phyloP scores from a whole-genome alignment of 2,329 filamentous ascomycete genomes.

The Dothidotthia symphoricarpi region DNA sequence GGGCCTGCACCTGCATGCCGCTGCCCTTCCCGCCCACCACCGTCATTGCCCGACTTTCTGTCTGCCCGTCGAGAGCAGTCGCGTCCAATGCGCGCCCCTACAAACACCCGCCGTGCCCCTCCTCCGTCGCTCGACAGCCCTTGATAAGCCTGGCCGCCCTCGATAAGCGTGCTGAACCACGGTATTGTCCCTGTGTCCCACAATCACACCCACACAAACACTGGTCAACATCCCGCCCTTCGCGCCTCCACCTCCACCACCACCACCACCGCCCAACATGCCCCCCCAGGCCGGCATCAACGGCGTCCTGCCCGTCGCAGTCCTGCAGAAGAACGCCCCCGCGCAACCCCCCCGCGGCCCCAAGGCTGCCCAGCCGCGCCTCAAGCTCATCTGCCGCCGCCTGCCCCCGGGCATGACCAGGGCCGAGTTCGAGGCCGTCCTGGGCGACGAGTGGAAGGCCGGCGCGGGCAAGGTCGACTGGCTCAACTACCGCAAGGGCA shows the following conservation, averaged over 20 bases:
- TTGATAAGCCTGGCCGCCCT: not conserved
- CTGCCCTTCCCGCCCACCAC: conserved; percentile 1
- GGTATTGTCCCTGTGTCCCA: too few relatives aligned
- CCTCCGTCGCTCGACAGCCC: conserved; percentile 6
- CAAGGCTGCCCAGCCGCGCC: conserved; percentile 57
- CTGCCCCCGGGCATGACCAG: conserved; percentile 83
- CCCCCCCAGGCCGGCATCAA: conserved; percentile 36
- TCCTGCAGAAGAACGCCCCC: conserved; percentile 39
- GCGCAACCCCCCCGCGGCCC: conserved; percentile 32
- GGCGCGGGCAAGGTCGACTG: conserved; percentile 84
- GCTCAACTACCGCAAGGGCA: conserved; percentile 70
- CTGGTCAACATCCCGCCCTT: too few relatives aligned
- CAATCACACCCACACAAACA: conserved; percentile 1
- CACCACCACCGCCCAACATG: conserved; percentile 18
- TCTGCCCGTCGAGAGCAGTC: not conserved
- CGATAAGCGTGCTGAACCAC: too few relatives aligned
- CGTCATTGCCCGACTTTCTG: not conserved
- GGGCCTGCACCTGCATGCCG: not conserved
- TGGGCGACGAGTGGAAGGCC: conserved; percentile 78
- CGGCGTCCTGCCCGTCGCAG: conserved; percentile 40
- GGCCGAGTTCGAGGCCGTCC: conserved; percentile 67
- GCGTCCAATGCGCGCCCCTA: conserved; percentile 14
- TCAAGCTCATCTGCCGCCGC: conserved; percentile 82
- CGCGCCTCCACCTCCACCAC: not conserved
- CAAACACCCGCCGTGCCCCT: conserved; percentile 10